Evolutionary conservation across 495 filamentous ascomycete species (phyloP), one percentile per base, ranked within the genome.

Genomic region (Penicillium herquei): DNA sequence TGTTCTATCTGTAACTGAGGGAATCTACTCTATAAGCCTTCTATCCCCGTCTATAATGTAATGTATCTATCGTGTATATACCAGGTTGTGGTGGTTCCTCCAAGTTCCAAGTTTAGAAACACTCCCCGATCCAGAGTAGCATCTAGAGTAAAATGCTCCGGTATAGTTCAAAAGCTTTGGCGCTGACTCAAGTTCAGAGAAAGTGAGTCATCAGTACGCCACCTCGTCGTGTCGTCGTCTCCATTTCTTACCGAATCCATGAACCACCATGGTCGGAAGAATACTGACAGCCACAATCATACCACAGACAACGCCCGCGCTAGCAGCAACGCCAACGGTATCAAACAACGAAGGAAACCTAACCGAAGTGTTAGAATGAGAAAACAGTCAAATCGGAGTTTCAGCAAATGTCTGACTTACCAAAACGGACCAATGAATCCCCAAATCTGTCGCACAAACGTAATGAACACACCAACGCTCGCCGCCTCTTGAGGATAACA

Each of bases 371-470:
- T 57, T 18, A 60, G 57, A 8, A 47, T 26, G 5, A 5, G 10
- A 8, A 21, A 11, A 33, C n/a, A n/a, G n/a, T 18, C 5, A 49
- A 10, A 7, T 18, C 6, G 14, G 1, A 41, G 39, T 3, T 46
- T 46, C 21, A 13, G 16, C 3, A 32, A 30, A 21, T 3, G 10
- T 57, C 64, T 32, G 2, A 43, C 46, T 49, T 65, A 81, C 78
- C 79, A 84, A 54, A 84, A 84, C 1, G 78, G 78, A 2, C 81
- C 81, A 63, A 84, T 80, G 57, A 85, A 85, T 0, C 80, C 81
- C 80, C 80, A 84, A 3, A 68, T 75, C 54, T 78, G 75, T 30
- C 81, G 66, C 17, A 83, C 71, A 57, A 84, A 77, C 0, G 71
- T 83, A 45, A 84, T 78, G 50, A 83, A 83, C 4, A 85, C 81